These are phyloP conservation scores for Pontederia paniculata DNA, from an alignment of 176 grass and related monocot genomes.

Conservation along the genomic window DNA sequence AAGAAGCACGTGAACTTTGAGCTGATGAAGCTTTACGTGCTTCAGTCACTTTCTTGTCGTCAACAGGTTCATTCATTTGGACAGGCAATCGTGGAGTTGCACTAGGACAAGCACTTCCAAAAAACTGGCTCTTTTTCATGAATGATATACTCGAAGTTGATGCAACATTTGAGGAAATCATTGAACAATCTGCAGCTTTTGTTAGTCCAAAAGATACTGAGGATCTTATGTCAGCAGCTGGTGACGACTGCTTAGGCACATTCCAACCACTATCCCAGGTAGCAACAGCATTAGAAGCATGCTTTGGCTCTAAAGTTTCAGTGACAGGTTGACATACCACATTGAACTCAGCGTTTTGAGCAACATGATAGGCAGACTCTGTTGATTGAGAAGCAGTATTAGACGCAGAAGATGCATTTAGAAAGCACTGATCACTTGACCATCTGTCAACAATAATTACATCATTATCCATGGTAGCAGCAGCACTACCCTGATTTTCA, in stretches of 20 bases:
- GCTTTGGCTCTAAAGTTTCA: no score
- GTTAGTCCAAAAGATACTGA: no score
- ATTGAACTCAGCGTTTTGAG: no score
- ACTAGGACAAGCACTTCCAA: slow-evolving; percentile 38
- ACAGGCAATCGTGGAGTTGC: slow-evolving; percentile 21
- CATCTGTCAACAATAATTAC: slow-evolving; percentile 32
- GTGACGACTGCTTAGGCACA: no score
- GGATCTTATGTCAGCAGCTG: no score
- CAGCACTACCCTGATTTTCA: not conserved
- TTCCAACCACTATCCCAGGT: no score
- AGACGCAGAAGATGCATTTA: slow-evolving; percentile 18
- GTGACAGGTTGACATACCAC: no score
- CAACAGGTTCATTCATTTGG: slow-evolving; percentile 21
- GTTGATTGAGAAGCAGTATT: slow-evolving; percentile 28
- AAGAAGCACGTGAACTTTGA: slow-evolving; percentile 20
- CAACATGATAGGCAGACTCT: slow-evolving; percentile 36
- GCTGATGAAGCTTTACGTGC: slow-evolving; percentile 29
- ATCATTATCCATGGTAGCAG: slow-evolving; percentile 27
- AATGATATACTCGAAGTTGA: slow-evolving; percentile 7
- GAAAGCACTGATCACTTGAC: slow-evolving; percentile 12
- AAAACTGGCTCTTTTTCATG: slow-evolving; percentile 28
- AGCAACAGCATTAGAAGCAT: no score
- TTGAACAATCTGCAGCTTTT: no score
- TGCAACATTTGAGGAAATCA: no score
- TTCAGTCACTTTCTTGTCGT: slow-evolving; percentile 22